Conservation (phyloP, 345 rosid species). For the Stellera chamaejasme region DNA sequence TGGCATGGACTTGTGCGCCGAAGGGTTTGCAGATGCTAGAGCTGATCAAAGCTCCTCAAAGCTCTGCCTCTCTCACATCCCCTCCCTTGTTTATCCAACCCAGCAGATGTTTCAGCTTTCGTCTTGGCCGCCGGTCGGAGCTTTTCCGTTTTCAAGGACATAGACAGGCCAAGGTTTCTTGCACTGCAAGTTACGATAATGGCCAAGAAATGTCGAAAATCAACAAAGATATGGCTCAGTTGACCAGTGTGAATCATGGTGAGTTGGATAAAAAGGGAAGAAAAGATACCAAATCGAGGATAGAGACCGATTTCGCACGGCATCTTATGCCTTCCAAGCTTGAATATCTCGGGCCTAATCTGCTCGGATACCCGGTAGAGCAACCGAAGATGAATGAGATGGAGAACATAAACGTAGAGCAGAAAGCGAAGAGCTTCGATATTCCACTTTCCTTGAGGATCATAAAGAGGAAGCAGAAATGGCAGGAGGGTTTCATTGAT, state of each 20-base stretch:
- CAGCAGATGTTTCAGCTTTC: not conserved
- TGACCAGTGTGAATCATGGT: constrained; percentile 1
- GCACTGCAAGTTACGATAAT: constrained; percentile 14
- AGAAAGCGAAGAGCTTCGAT: constrained; percentile 42
- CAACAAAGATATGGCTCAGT: constrained; percentile 9
- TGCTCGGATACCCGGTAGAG: constrained; percentile 27
- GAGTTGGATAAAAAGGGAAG: not conserved
- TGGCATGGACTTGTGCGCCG: constrained; percentile 18
- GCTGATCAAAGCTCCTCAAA: constrained; percentile 8
- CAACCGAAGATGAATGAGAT: constrained; percentile 27
- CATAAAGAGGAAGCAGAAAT: constrained; percentile 50
- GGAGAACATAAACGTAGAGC: constrained; percentile 26
- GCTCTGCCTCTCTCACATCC: not conserved
- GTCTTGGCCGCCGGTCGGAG: constrained; percentile 4
- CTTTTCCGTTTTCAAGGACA: constrained; percentile 13
- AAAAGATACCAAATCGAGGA: constrained; percentile 4
- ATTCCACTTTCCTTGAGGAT: constrained; percentile 54
- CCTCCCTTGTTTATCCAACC: constrained; percentile 6
- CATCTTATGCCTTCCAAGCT: constrained; percentile 18
- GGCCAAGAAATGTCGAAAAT: constrained; percentile 11
- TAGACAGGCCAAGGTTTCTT: constrained; percentile 11
- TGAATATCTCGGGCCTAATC: constrained; percentile 22
- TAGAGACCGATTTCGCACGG: not conserved
- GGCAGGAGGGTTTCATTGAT: constrained; percentile 24
- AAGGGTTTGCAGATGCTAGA: constrained; percentile 14